phyloP scores from a whole-genome alignment of 1,284 basidiomycete species.

The Omphalotus olearius region DNA sequence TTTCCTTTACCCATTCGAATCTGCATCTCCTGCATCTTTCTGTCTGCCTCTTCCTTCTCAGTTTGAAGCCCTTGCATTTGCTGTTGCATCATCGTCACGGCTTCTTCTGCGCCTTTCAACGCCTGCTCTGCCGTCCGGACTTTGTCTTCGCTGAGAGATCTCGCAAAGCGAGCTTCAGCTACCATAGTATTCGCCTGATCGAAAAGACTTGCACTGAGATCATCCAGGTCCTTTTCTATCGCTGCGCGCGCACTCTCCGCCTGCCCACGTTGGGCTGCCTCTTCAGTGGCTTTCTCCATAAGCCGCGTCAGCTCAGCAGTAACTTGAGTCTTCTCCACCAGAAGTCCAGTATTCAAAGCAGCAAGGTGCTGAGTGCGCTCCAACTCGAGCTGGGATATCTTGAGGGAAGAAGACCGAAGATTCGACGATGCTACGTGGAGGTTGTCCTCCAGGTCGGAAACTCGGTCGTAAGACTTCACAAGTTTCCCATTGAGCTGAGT shows the following conservation, averaged over 20 bases:
- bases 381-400: conserved; percentile 68
- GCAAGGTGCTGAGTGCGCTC: conserved; percentile 76
- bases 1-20: conserved; percentile 62
- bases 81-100: conserved; percentile 78
- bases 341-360: conserved; percentile 80
- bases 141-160: conserved; percentile 79
- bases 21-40: conserved; percentile 40
- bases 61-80: conserved; percentile 75
- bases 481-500: conserved; percentile 90
- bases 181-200: conserved; percentile 92
- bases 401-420: conserved; percentile 53
- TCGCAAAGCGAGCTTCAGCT: conserved; percentile 79
- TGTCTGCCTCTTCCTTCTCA: conserved; percentile 59
- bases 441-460: conserved; percentile 92
- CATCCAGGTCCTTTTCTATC: conserved; percentile 89
- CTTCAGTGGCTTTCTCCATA: conserved; percentile 93
- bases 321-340: conserved; percentile 92
- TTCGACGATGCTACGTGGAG: conserved; percentile 65
- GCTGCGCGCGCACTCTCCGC: conserved; percentile 81
- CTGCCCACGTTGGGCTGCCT: conserved; percentile 86
- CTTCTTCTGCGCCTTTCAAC: conserved; percentile 82
- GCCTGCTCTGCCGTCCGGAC: conserved; percentile 78
- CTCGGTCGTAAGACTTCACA: conserved; percentile 86
- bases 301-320: conserved; percentile 88
- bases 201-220: conserved; percentile 87